Evolutionary conservation across 306 rosid genomes (phyloP), one percentile per base, ranked within the genome.

Genomic region (Datisca glomerata): DNA sequence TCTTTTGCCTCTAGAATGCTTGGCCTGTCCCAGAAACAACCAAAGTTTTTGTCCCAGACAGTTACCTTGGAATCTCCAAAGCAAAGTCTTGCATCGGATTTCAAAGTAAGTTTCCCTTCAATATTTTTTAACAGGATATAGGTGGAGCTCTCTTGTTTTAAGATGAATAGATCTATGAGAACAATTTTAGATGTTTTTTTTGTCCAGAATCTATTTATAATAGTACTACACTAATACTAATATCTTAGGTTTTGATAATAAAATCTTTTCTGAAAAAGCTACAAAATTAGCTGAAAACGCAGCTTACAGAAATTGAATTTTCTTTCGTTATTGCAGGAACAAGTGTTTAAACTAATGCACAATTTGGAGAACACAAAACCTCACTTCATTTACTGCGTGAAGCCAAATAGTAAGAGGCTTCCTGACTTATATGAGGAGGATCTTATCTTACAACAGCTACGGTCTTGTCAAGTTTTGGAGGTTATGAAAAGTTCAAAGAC

Each of bases 31-130:
- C 65, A 59, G 48, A 71, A 71, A 61, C 68, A 66, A 48, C 56
- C 69, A 53, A 66, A 66, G 56, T 34, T 62, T 18, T 45, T 3
- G 5, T 31, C 45, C 62, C 69, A 64, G 39, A 43, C 49, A 31
- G 59, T 71, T 23, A 48, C 72, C 45, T 47, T 39, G 20, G 84
- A 81, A 21, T 55, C 76, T 16, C 51, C 49, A 23, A 73, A 61
- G 61, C 91, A 65, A 63, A 72, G 78, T 36, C 69, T 75, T 62
- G 75, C 81, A 48, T 65, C 80, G 24, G 61, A 68, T 69, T 75
- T 85, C 59, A 91, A 91, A 96, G 99, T 84, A 56, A 33, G 40
- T n/a, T n/a, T n/a, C n/a, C n/a, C n/a, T n/a, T n/a, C n/a, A n/a
- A n/a, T n/a, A n/a, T n/a, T n/a, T n/a, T n/a, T n/a, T n/a, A n/a